Evolutionary conservation across 805 yeast genomes (phyloP), one percentile per base, ranked within the genome.

Genomic region (Debaryomyces hansenii): DNA sequence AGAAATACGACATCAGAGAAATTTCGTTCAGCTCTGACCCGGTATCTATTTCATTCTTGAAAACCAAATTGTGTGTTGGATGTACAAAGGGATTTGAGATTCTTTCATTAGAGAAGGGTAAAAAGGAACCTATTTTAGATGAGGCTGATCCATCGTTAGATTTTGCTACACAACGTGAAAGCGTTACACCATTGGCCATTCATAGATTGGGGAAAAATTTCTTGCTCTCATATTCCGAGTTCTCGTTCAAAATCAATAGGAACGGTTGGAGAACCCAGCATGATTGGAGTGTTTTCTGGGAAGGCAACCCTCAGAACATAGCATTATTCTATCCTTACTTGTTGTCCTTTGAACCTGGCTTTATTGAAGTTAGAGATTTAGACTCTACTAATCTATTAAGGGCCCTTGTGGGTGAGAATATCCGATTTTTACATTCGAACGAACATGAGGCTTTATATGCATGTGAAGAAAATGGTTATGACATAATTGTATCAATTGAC

Each of bases 101-200:
- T 59, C 90, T 94, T 32, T 86, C 95, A 14, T 74, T 91, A 37
- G 87, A 86, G 49, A 88, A 86, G 44, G 85, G 88, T 48, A 87
- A 84, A 49, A 90, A 87, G 66, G 97, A 94, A 67, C 83, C 94
- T 8, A 78, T 94, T 42, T 74, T 94, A 57, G 98, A 94, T 69
- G 97, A 96, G n/a, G 99, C 98, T 0, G 99, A 94, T 61, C 95
- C 98, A 0, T 90, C 97, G 15, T 75, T 94, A 44, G 99, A 94
- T 60, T 94, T 94, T 72, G 97, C 94, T 11, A 88, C 83, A 47
- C 87, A 82, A 49, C 75, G 86, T 49, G 96, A 90, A 64, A 56
- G 60, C 9, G 77, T 92, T 50, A 87, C 88, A 58, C 99, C 99
- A 15, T 80, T 90, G 64, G 90, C 95, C 4, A 90, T 94, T 49